These are phyloP conservation scores for Microcyclospora pomicola DNA, from an alignment of 2,329 filamentous ascomycete genomes.

Conservation along the genomic window DNA sequence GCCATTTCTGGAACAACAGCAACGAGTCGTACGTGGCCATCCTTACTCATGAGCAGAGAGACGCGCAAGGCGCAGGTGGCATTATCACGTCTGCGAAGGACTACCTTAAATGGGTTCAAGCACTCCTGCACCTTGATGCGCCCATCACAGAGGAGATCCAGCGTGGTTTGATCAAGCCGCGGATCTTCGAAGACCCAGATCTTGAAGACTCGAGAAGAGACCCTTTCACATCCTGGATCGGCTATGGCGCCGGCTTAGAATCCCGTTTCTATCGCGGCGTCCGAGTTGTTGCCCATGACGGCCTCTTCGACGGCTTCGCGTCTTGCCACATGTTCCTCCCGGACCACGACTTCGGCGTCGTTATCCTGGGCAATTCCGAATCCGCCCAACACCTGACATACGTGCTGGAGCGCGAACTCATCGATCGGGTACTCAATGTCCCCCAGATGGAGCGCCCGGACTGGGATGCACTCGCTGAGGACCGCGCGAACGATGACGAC, in stretches of 20 bases:
- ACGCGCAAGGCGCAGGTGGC: slow-evolving; percentile 31
- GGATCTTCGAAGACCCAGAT: slow-evolving; percentile 12
- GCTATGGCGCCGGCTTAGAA: slow-evolving; percentile 18
- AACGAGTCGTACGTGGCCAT: slow-evolving; percentile 15
- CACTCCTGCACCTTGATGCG: slow-evolving; percentile 16
- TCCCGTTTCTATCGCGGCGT: slow-evolving; percentile 18
- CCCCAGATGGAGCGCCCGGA: slow-evolving; percentile 9
- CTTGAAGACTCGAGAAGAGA: slow-evolving; percentile 5
- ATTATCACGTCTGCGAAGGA: slow-evolving; percentile 25
- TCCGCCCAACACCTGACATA: slow-evolving; percentile 4
- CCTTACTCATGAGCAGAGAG: slow-evolving; percentile 16
- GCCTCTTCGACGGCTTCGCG: slow-evolving; percentile 16
- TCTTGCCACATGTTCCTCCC: slow-evolving; percentile 19
- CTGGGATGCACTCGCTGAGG: slow-evolving; percentile 5
- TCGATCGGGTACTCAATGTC: slow-evolving; percentile 13
- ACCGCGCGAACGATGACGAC: slow-evolving; percentile 2
- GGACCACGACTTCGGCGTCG: slow-evolving; percentile 16
- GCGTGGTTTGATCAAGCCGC: slow-evolving; percentile 13
- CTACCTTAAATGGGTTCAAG: slow-evolving; percentile 19
- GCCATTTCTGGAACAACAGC: slow-evolving; percentile 29
- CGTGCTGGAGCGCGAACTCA: slow-evolving; percentile 12
- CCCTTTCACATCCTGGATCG: slow-evolving; percentile 12
- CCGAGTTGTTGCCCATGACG: slow-evolving; percentile 19
- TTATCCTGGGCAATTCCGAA: slow-evolving; percentile 19
- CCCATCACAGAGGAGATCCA: slow-evolving; percentile 16